Evolutionary conservation across 805 yeast genomes (phyloP), one percentile per base, ranked within the genome.

Genomic region (Cyberlindnera americana): DNA sequence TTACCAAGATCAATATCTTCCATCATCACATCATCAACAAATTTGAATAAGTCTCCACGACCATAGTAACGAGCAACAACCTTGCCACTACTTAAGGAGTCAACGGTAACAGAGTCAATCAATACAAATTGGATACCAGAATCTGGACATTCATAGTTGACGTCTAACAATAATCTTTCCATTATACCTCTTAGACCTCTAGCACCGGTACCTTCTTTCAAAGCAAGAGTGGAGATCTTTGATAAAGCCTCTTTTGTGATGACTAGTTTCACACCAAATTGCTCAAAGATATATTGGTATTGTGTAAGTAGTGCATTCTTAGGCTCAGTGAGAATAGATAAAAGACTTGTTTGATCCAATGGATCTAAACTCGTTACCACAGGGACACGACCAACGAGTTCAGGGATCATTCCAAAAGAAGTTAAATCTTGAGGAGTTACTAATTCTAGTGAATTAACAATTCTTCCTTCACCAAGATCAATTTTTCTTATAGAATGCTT

Each of bases 131-230:
- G 57, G 8, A 73, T 64, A 0, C 77, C 74, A 18, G 79, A 71
- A n/a, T 71, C 78, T 0, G 82, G 82, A 49, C 79, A 73, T 34
- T 77, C 82, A 53, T 70, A 77, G 51, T 77, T 77, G 5, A 75
- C 76, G 32, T 67, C 65, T 14, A 76, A 54, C 17, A 77, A 52
- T 14, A 76, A 42, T 39, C 73, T 66, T 42, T 76, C 82, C 70
- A 78, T 63, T 5, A 76, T 71, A 2, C 76, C 72, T 47, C 80
- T 61, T 21, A 78, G 52, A 0, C 83, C 83, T 50, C 83, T 64
- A 0, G 83, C 83, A 22, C 83, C 83, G 0, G 81, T 77, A 4
- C 78, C 78, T 45, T 72, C 77, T 19, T 60, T 56, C 24, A 73
- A 49, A 0, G 83, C 77, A 17, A 71, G 49, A 18, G 62, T 60